Evolutionary conservation across 768 basidiomycete genomes (phyloP), one percentile per base, ranked within the genome.

Genomic region (Boletus subparvulus): DNA sequence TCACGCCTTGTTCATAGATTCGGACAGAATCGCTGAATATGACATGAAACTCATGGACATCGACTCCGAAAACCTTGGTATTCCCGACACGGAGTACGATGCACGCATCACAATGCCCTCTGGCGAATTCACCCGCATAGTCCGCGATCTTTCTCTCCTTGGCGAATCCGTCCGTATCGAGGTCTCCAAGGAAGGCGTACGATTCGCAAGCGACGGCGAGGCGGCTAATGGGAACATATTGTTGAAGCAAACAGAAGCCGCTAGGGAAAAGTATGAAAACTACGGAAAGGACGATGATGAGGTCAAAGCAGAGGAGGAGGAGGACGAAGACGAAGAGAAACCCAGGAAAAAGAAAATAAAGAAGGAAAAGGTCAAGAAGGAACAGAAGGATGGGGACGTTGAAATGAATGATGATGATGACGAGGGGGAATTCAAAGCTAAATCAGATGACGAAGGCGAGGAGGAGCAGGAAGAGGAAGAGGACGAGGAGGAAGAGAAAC

Each of bases 31-130:
- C 51, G 94, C 94, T 26, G 93, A 98, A 70, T 99, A 99, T 75
- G 94, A 97, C 65, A 92, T 99, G 89, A 98, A 98, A 73, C 85
- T 98, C 51, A 98, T 99, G 96, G 96, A 98, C 67, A 99, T 99
- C 68, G 96, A 99, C 72, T 79, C 92, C 24, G 97, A 99, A 74
- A 87, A 85, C 44, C 88, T 98, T 50, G 88, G 89, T 47, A 98
- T 98, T 67, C 97, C 97, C 16, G 95, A 98, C 61, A 99, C 97
- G 3, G 90, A 95, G 48, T 99, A 98, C 73, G 96, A 98, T 65
- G 92, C 93, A 4, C 87, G 89, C 54, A 86, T 98, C 47, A 86
- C 87, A 19, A 86, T 99, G 84, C 83, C 90, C 9, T 83, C 94
- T 0, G 56, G 78, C 36, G 97, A 99, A 71, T 98, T 99, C 68